Conservation (phyloP, 257 asterid species). For the Voacanga thouarsii region DNA sequence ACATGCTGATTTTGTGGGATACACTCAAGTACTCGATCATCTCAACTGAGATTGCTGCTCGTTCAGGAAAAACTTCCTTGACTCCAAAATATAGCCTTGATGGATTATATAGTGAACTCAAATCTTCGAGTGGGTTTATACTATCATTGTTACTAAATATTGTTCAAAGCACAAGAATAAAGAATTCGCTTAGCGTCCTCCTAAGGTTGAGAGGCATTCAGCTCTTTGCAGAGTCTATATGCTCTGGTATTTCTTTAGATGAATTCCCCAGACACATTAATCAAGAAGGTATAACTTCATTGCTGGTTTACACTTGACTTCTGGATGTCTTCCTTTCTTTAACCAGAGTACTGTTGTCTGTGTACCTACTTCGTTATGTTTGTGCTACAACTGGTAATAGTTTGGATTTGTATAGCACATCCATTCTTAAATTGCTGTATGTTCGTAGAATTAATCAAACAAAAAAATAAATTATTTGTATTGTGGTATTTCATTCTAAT, state of each 20-base stretch:
- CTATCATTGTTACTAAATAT: constrained; percentile 68
- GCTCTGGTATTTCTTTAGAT: constrained; percentile 36
- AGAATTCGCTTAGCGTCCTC: constrained; percentile 48
- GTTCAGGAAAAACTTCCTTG: constrained; percentile 61
- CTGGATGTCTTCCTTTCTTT: neutral
- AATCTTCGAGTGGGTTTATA: constrained; percentile 79
- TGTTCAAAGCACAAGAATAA: constrained; percentile 51
- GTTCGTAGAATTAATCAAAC: too few relatives aligned
- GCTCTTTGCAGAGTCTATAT: constrained; percentile 68
- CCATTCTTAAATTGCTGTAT: neutral
- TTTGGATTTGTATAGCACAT: neutral
- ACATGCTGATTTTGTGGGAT: constrained; percentile 79
- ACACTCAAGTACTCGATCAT: constrained; percentile 79
- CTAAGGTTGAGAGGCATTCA: constrained; percentile 69
- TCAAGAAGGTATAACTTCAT: constrained; percentile 46
- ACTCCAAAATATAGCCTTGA: constrained; percentile 60
- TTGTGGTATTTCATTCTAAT: neutral
- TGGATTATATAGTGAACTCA: constrained; percentile 66
- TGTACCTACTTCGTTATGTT: neutral
- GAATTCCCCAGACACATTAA: constrained; percentile 23
- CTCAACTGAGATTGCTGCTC: constrained; percentile 82
- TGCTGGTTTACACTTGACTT: neutral
- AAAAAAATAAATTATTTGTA: neutral
- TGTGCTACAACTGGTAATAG: neutral
- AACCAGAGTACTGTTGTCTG: neutral